Evolutionary conservation across 495 filamentous ascomycete species (phyloP), one percentile per base, ranked within the genome.

Genomic region (Hypoxylon rickii): DNA sequence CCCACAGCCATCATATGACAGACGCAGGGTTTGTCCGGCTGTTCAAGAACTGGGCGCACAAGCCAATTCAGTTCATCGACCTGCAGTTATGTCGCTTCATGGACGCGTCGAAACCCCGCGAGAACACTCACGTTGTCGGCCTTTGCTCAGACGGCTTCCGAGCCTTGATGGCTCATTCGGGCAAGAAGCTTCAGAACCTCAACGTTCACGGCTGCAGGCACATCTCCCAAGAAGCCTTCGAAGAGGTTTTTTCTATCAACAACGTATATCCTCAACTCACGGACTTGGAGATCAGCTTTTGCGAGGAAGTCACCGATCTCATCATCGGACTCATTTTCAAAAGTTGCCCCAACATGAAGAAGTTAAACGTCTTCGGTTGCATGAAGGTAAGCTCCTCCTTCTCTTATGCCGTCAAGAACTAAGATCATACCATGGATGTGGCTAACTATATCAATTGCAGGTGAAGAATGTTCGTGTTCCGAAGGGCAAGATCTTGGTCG

Each of bases 101-200:
- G 20, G 90, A 96, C 58, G 80, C 87, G 53, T 63, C 76, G 16
- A 44, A 64, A 0, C 75, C 77, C 13, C 63, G 71, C 15, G 58
- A 69, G n/a, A 90, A 87, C 61, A 79, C 83, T 1, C 73, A 85
- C 52, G 74, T 76, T 15, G 70, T 89, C 22, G 90, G 90, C 13
- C 81, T 96, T 46, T 88, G 84, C 37, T 86, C 84, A 7, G 65
- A 76, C 32, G 90, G 88, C 0, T 92, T 97, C 69, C 61, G 77
- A 39, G 86, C 90, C 1, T 69, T 96, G 44, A 96, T 97, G 89
- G 71, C 71, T n/a, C 92, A 96, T 64, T 96, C 91, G 0, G 87
- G 88, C 31, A 57, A 65, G 6, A 70, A 62, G 7, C 71, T 96
- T 1, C 70, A 79, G 50, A 71, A 77, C 13, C 71, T 97, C 15